Conservation (phyloP, 176 grass and related monocot species). For the Saccharum officinarum region DNA sequence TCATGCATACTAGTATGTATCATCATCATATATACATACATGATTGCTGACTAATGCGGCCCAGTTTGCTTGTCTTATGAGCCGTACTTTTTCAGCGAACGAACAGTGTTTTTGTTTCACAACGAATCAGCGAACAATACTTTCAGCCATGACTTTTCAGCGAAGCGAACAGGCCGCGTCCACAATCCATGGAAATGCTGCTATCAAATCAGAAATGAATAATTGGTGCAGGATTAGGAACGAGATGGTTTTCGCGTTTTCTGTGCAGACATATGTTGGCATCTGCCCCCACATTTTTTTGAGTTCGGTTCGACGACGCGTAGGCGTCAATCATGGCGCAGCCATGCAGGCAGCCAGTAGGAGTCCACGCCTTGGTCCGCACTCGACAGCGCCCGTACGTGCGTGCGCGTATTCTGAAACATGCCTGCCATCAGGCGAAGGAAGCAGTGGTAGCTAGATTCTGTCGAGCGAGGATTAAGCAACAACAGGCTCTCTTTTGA, state of each 20-base stretch:
- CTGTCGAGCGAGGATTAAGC: constrained; percentile 7
- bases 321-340: not conserved
- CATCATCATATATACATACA: too few relatives aligned
- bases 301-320: not conserved
- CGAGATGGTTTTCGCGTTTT: not conserved
- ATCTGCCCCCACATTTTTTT: not conserved
- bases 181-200: too few relatives aligned
- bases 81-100: too few relatives aligned
- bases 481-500: not conserved
- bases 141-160: too few relatives aligned
- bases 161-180: too few relatives aligned
- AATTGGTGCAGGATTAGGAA: too few relatives aligned
- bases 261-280: not conserved
- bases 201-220: too few relatives aligned
- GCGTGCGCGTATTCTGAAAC: not conserved
- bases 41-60: too few relatives aligned
- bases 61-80: too few relatives aligned
- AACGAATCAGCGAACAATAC: too few relatives aligned
- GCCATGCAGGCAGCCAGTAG: not conserved
- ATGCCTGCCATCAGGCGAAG: not conserved
- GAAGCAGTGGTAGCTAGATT: not conserved
- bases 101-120: too few relatives aligned
- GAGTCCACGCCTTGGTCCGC: not conserved
- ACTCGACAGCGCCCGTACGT: constrained; percentile 1
- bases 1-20: not conserved